Base-by-base conservation (phyloP, 495 filamentous ascomycete species). In the Penicillium bialowiezense region DNA sequence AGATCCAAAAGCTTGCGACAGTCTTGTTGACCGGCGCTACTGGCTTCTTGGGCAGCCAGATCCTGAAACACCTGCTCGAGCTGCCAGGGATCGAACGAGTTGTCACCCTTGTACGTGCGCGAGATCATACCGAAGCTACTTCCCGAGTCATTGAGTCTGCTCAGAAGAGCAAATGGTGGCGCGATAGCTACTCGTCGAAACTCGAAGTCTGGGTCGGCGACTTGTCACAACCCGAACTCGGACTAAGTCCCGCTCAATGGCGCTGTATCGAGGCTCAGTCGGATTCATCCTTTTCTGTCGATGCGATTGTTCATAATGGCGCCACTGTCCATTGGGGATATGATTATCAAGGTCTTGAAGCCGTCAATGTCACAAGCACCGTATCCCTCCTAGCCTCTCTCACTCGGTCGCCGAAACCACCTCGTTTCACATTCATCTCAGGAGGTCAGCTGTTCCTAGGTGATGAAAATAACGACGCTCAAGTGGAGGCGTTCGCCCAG, bases 291-390 rank as follows among this genome's bases (percentile, higher is more conserved):
- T 38, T 3, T 38, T 19, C 17, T 35, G 42, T 81, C 0, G 81
- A 88, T 48, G 68, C 87, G 4, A 69, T 91, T 17, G 83, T 91
- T 41, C 87, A 90, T 68, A 90, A 90, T 53, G 88, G 86, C 20
- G 88, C 88, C 4, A 57, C 62, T 10, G 62, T 69, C 6, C 71
- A 73, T 3, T 68, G 65, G 53, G 38, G 62, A 41, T 59, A 69
- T 20, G 47, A 44, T 6, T 80, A 76, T 54, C n/a, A 41, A 0
- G 38, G 55, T 0, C 54, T 80, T 3, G 55, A 63, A 9, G 13
- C 31, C 0, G 18, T 42, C 29, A 81, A 81, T 35, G 39, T 76
- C 3, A 10, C 29, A 1, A 57, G 70, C 0, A 74, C 71, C 0
- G 39, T 62, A 15, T 58, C 64, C 1, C 60, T 79, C 0, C 33